Conservation (phyloP, 1,139 yeast species). For the Yamadazyma aaseri region DNA sequence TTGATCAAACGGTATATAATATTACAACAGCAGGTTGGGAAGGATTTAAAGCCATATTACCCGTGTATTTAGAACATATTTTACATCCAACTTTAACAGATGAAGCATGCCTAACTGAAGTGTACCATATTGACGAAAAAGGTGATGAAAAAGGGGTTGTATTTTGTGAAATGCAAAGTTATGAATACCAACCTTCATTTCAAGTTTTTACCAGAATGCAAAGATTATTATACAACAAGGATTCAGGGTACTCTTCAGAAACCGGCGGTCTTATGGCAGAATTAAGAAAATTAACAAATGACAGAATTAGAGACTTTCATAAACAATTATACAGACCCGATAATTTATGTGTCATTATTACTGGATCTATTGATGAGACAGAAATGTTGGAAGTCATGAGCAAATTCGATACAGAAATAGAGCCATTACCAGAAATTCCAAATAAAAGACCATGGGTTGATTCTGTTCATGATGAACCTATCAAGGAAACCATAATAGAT, state of each 20-base stretch:
- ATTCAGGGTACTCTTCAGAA: slow-evolving; percentile 85
- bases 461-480: slow-evolving; percentile 48
- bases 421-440: slow-evolving; percentile 35
- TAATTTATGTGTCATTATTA: slow-evolving; percentile 76
- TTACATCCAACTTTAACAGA: slow-evolving; percentile 84
- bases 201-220: slow-evolving; percentile 64
- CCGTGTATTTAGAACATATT: slow-evolving; percentile 87
- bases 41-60: slow-evolving; percentile 80
- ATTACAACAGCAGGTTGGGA: slow-evolving; percentile 95
- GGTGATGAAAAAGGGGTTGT: slow-evolving; percentile 97
- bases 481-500: slow-evolving; percentile 40
- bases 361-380: slow-evolving; percentile 77
- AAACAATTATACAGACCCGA: slow-evolving; percentile 72
- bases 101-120: slow-evolving; percentile 91
- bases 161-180: slow-evolving; percentile 95
- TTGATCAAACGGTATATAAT: slow-evolving; percentile 94
- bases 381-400: slow-evolving; percentile 64
- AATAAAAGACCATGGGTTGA: slow-evolving; percentile 78
- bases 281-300: slow-evolving; percentile 69
- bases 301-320: slow-evolving; percentile 77
- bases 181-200: slow-evolving; percentile 78
- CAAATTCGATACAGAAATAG: slow-evolving; percentile 60
- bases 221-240: slow-evolving; percentile 53
- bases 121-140: slow-evolving; percentile 87
- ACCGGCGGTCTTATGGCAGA: slow-evolving; percentile 90